A percentile compares a stretch with the other conserved stretches of the same genome.
These are phyloP conservation scores for Russula abietina DNA, from an alignment of 768 basidiomycete species.

Conservation along the genomic window DNA sequence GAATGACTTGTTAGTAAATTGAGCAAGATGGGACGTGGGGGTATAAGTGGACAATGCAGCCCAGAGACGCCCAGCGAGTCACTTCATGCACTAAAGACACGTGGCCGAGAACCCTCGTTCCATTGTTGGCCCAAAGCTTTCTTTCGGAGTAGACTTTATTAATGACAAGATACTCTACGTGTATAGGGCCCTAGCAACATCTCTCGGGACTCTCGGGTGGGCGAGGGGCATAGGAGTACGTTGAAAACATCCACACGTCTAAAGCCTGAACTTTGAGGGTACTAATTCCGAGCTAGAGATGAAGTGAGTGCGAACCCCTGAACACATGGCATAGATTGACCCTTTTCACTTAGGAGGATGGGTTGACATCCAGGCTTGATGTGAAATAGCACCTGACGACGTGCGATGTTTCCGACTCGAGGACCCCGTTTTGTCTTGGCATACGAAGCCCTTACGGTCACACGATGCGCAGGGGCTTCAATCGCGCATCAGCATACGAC, in stretches of 20 bases:
- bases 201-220: neutral
- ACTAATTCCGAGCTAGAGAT: neutral
- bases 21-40: neutral
- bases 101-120: slow-evolving; percentile 1
- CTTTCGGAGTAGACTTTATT: too few species aligned
- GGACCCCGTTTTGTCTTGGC: slow-evolving; percentile 9
- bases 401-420: neutral
- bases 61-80: neutral
- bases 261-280: neutral
- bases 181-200: neutral
- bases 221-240: too few species aligned
- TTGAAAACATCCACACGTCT: neutral
- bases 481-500: neutral
- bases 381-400: neutral
- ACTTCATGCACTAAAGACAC: neutral
- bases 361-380: neutral
- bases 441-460: slow-evolving; percentile 15
- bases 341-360: neutral
- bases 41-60: slow-evolving; percentile 7
- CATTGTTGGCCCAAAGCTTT: neutral
- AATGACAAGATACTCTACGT: neutral
- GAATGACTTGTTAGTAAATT: slow-evolving; percentile 5
- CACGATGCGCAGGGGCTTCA: slow-evolving; percentile 19
- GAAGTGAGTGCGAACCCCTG: neutral
- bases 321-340: neutral